Conservation (phyloP, 169 alveolate genomes). For the Plasmodium malariae region DNA sequence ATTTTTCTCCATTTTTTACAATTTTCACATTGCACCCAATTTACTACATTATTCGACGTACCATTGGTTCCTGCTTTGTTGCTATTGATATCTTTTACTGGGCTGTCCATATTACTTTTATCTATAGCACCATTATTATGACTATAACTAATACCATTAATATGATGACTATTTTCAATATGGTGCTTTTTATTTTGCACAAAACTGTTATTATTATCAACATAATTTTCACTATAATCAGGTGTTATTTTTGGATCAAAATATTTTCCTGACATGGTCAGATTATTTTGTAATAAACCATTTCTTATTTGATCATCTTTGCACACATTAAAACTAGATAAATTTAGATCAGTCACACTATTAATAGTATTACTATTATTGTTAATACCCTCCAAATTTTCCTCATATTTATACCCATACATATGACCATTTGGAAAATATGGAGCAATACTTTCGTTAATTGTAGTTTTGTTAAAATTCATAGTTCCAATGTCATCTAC, state of each 20-base stretch:
- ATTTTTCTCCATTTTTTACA: constrained; percentile 86
- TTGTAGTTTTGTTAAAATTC: not conserved
- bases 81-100: not conserved
- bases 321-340: too few species aligned
- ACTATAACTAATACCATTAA: not conserved
- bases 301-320: not conserved
- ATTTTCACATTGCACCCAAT: constrained; percentile 87
- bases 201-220: not conserved
- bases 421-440: too few species aligned
- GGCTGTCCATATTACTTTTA: not conserved
- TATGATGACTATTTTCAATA: not conserved
- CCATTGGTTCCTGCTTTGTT: not conserved
- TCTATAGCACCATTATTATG: not conserved
- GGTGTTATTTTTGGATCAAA: not conserved
- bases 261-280: constrained; percentile 14
- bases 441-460: not conserved
- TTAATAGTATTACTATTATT: not conserved
- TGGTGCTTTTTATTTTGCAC: not conserved
- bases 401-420: not conserved
- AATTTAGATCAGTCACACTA: not conserved
- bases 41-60: constrained; percentile 67
- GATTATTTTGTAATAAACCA: not conserved
- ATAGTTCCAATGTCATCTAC: not conserved
- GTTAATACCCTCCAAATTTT: too few species aligned
- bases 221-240: not conserved